phyloP scores from a whole-genome alignment of 2,329 filamentous ascomycete species.

The Phoma sp. region DNA sequence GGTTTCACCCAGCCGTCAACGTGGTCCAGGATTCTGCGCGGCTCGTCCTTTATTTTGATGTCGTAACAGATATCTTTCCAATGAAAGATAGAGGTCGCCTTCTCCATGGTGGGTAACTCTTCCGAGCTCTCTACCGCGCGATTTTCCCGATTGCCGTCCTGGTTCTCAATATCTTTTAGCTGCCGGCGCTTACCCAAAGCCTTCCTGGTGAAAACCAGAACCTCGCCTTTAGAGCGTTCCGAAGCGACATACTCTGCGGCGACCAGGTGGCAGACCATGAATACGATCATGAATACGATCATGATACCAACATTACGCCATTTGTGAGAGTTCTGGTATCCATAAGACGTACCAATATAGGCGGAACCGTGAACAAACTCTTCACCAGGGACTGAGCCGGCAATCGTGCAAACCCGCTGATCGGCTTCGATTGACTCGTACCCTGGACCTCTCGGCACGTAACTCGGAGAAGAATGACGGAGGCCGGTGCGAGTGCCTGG shows the following conservation, averaged over 20 bases:
- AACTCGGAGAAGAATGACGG: constrained; percentile 68
- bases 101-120: constrained; percentile 62
- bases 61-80: constrained; percentile 46
- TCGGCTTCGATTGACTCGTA: constrained; percentile 47
- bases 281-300: constrained; percentile 68
- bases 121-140: too few species aligned
- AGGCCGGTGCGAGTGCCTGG: constrained; percentile 64
- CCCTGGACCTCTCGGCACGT: constrained; percentile 53
- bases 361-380: constrained; percentile 50
- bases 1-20: constrained; percentile 64
- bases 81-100: constrained; percentile 67
- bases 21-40: constrained; percentile 61
- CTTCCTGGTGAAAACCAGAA: constrained; percentile 60
- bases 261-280: constrained; percentile 69
- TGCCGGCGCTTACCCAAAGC: too few species aligned
- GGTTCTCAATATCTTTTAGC: constrained; percentile 47
- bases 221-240: constrained; percentile 61
- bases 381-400: constrained; percentile 52
- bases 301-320: constrained; percentile 67
- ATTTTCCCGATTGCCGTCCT: constrained; percentile 41
- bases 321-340: constrained; percentile 52
- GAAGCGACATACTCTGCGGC: constrained; percentile 64
- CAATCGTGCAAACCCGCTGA: constrained; percentile 50
- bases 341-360: constrained; percentile 41
- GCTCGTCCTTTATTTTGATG: constrained; percentile 52